A percentile compares a stretch with the other conserved stretches of the same genome.
Conservation (phyloP, 1,139 yeast species). For the Tardiomyces depauwii region DNA sequence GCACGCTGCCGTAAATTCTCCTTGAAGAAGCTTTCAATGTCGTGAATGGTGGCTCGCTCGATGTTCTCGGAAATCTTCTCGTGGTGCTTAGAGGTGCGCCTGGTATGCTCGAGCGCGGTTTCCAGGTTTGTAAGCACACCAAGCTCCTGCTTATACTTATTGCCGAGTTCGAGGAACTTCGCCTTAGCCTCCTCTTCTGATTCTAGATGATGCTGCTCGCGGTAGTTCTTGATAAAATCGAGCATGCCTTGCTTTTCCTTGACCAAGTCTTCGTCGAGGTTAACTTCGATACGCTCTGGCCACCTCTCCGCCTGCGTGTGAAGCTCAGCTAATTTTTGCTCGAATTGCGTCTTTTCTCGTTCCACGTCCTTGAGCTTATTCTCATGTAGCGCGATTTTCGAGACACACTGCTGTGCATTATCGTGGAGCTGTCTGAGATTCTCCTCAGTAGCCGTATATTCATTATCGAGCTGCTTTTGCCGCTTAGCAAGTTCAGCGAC, state of each 20-base stretch:
- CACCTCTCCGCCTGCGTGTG: neutral
- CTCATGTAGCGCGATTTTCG: neutral
- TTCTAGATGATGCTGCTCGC: neutral
- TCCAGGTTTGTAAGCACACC: slow-evolving; percentile 3
- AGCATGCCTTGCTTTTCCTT: neutral
- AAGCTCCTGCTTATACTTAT: neutral
- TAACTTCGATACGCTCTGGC: neutral
- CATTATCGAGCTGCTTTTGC: slow-evolving; percentile 1
- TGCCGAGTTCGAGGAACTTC: neutral
- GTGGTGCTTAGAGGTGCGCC: neutral
- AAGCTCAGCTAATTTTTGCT: neutral
- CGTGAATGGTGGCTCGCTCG: neutral
- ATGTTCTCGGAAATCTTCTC: neutral
- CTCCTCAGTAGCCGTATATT: neutral
- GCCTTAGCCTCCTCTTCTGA: neutral
- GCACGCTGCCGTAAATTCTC: slow-evolving; percentile 38
- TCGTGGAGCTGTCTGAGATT: neutral
- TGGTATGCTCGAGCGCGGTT: slow-evolving; percentile 2
- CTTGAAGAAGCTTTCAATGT: slow-evolving; percentile 9
- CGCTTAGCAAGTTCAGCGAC: neutral
- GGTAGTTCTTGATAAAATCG: neutral
- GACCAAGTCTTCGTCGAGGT: neutral
- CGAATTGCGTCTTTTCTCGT: neutral
- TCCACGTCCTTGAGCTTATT: neutral
- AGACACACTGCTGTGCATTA: neutral